Evolutionary conservation across 2,329 filamentous ascomycete species (phyloP).

Genomic region (Elsinoe fawcettii): DNA sequence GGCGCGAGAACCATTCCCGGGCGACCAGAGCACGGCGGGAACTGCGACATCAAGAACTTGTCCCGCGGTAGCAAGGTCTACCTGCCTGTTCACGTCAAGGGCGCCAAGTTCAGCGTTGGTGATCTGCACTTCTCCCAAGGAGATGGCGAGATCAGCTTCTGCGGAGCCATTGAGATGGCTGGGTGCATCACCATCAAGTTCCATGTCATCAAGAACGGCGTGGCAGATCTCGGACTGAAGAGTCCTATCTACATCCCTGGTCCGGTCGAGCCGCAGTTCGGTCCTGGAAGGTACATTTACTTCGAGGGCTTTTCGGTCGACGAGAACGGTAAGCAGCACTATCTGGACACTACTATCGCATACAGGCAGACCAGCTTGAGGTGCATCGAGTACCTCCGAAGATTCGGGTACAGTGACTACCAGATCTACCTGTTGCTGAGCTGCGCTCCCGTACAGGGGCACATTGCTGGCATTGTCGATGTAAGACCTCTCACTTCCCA

Average conservation of each 20-base stretch:
- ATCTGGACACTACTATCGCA: slow-evolving; percentile 76
- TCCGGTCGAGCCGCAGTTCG: slow-evolving; percentile 81
- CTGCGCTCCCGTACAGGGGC: slow-evolving; percentile 79
- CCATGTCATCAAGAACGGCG: slow-evolving; percentile 73
- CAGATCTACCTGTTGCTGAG: slow-evolving; percentile 81
- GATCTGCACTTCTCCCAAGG: slow-evolving; percentile 84
- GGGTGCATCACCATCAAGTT: slow-evolving; percentile 87
- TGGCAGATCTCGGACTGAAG: slow-evolving; percentile 67
- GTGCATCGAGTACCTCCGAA: slow-evolving; percentile 69
- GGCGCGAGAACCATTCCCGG: slow-evolving; percentile 80
- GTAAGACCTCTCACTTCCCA: slow-evolving; percentile 25
- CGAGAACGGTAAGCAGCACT: slow-evolving; percentile 80
- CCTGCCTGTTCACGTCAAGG: slow-evolving; percentile 75
- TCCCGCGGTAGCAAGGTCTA: slow-evolving; percentile 74
- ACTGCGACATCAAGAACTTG: slow-evolving; percentile 87
- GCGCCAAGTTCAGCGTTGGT: slow-evolving; percentile 84
- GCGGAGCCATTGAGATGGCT: slow-evolving; percentile 80
- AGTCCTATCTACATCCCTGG: slow-evolving; percentile 79
- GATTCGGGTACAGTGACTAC: slow-evolving; percentile 61
- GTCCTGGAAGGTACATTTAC: slow-evolving; percentile 70
- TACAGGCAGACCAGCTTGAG: slow-evolving; percentile 75
- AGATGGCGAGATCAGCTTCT: slow-evolving; percentile 79
- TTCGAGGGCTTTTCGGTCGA: slow-evolving; percentile 91
- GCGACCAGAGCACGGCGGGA: slow-evolving; percentile 78
- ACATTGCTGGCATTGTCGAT: slow-evolving; percentile 83